Percentiles rank a stretch among this genome's conserved stretches.
Conservation (phyloP, 495 filamentous ascomycete genomes). For the Hypomontagnella monticulosa region DNA sequence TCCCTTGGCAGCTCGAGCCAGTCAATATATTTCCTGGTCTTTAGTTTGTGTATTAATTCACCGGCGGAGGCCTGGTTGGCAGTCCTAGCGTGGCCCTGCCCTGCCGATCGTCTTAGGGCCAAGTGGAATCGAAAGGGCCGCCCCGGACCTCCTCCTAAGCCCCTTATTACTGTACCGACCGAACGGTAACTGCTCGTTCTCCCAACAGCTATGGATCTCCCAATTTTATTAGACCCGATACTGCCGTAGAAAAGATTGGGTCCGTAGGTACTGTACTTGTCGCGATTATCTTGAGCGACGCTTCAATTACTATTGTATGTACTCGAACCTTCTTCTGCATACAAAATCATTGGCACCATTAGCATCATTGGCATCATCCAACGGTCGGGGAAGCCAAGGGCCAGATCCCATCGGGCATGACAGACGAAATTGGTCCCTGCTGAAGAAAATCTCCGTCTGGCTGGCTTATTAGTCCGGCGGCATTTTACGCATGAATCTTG, state of each 20-base stretch:
- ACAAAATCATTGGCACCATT: neutral
- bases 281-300: conserved; percentile 8
- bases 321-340: neutral
- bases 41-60: conserved; percentile 42
- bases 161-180: conserved; percentile 38
- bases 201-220: conserved; percentile 32
- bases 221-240: conserved; percentile 26
- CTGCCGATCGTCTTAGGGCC: conserved; percentile 41
- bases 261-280: neutral
- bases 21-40: conserved; percentile 41
- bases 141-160: conserved; percentile 36
- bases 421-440: conserved; percentile 42
- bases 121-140: conserved; percentile 40
- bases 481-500: conserved; percentile 47
- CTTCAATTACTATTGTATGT: neutral
- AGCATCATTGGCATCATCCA: conserved; percentile 11
- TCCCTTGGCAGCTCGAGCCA: conserved; percentile 31
- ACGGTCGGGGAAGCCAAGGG: conserved; percentile 33
- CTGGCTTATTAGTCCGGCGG: conserved; percentile 41
- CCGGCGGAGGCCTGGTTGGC: conserved; percentile 30
- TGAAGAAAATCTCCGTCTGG: conserved; percentile 46
- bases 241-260: neutral
- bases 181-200: conserved; percentile 32
- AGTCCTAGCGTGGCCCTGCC: conserved; percentile 40
- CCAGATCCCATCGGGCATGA: conserved; percentile 36